Percentiles rank a stretch among this genome's conserved stretches.
These are phyloP conservation scores for Ichthyophonus hoferi DNA, from an alignment of 208 protist genomes.

Conservation along the genomic window DNA sequence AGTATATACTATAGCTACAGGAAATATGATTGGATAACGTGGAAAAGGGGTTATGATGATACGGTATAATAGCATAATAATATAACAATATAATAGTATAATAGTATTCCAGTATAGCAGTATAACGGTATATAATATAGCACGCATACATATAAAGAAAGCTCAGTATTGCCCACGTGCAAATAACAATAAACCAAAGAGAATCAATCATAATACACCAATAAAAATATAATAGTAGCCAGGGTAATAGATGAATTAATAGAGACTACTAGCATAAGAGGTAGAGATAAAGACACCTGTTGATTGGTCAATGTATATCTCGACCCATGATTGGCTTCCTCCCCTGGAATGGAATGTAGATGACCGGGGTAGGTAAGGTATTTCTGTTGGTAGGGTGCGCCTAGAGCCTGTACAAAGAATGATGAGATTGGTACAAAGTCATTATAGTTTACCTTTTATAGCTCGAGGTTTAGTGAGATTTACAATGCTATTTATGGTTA, in stretches of 20 bases:
- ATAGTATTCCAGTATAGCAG: not conserved
- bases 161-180: not conserved
- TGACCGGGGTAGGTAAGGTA: not conserved
- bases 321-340: not conserved
- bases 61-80: not conserved
- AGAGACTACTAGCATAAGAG: too few species aligned
- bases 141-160: not conserved
- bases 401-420: not conserved
- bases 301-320: not conserved
- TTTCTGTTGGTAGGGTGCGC: not conserved
- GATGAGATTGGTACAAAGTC: not conserved
- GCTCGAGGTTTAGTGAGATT: too few species aligned
- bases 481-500: too few species aligned
- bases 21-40: too few species aligned
- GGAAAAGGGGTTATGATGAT: too few species aligned
- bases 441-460: too few species aligned
- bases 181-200: not conserved
- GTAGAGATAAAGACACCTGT: too few species aligned
- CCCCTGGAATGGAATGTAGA: not conserved
- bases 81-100: not conserved
- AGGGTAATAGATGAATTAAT: not conserved
- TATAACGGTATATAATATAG: not conserved
- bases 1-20: too few species aligned
- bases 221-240: not conserved
- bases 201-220: not conserved